A percentile compares a stretch with the other conserved stretches of the same genome.
Conservation (phyloP, 78 protist species). For the Dictyostelium purpureum region DNA sequence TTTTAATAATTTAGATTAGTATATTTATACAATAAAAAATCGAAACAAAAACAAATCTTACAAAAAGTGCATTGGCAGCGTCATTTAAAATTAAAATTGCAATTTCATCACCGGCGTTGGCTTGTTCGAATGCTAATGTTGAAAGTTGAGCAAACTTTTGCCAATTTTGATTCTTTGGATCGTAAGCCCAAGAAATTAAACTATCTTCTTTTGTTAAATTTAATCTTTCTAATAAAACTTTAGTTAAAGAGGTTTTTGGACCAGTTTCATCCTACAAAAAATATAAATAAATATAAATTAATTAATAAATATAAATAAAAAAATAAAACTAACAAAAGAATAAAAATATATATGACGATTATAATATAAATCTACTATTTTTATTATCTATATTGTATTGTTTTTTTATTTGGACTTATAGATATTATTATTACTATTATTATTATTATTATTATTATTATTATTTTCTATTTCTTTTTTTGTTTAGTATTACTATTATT, state of each 20-base stretch:
- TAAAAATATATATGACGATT: no score
- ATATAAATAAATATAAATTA: background rate
- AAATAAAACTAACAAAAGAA: no score
- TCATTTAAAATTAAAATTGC: conserved; percentile 6
- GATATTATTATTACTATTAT: no score
- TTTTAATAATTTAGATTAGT: background rate
- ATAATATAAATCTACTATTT: no score
- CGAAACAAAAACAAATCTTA: background rate
- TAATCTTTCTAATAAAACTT: conserved; percentile 21
- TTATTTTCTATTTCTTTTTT: no score
- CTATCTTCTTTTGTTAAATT: conserved; percentile 1
- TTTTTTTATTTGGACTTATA: no score
- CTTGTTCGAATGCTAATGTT: conserved; percentile 39
- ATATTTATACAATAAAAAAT: background rate
- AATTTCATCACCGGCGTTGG: conserved; percentile 26
- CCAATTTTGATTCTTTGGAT: conserved; percentile 59
- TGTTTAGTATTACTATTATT: no score
- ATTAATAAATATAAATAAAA: background rate
- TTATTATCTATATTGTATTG: no score
- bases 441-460: no score
- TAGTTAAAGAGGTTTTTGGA: conserved; percentile 25
- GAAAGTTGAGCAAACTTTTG: conserved; percentile 48
- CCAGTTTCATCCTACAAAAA: conserved; percentile 34
- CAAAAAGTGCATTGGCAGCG: conserved; percentile 28
- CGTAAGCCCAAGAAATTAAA: conserved; percentile 69